Evolutionary conservation across 108 stramenopile species (phyloP), one percentile per base, ranked within the genome.

Genomic region (Craspedostauros australis): DNA sequence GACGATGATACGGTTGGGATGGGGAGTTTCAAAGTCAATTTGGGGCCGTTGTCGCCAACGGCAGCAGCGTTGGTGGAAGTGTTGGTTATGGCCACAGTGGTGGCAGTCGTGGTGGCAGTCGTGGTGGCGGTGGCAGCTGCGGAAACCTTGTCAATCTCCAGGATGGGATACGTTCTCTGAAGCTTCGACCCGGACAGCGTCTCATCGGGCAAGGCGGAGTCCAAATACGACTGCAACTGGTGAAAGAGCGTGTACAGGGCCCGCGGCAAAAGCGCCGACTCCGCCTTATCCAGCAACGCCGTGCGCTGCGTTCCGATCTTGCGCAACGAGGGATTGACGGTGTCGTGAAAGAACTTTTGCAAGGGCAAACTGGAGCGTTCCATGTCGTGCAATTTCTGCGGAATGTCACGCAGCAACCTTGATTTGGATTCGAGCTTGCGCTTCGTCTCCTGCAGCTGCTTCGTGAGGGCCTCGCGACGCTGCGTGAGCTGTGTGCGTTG

Each of bases 221-320:
- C 81, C 33, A 81, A 60, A 57, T 72, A 75, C 1, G 65, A 68
- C 18, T 66, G 66, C 44, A 91, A 54, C 41, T 82, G 78, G 24
- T 77, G 62, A 59, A 71, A 87, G 31, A 91, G 38, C 2, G 72
- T 80, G 49, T 91, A 91, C 18, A 91, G 61, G 3, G 86, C 68
- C 19, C 49, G 55, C 5, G 82, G 61, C 30, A 88, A 53, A n/a
- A n/a, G n/a, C n/a, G n/a, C n/a, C 2, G 63, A 45, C 44, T 64
- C 60, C 3, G 86, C 86, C 63, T 75, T 26, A 27, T 75, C 74
- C 46, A 85, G 55, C 16, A 67, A 46, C 19, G 45, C 60, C 5
- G 81, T 74, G 20, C 77, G 68, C 1, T 37, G 46, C 12, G 54
- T 38, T 23, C 46, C 69, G 1, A 66, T n/a, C 31, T 65, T 51